Percentiles rank a stretch among this genome's conserved stretches.
Conservation (phyloP, 1,284 basidiomycete species). For the Trametes sp. region DNA sequence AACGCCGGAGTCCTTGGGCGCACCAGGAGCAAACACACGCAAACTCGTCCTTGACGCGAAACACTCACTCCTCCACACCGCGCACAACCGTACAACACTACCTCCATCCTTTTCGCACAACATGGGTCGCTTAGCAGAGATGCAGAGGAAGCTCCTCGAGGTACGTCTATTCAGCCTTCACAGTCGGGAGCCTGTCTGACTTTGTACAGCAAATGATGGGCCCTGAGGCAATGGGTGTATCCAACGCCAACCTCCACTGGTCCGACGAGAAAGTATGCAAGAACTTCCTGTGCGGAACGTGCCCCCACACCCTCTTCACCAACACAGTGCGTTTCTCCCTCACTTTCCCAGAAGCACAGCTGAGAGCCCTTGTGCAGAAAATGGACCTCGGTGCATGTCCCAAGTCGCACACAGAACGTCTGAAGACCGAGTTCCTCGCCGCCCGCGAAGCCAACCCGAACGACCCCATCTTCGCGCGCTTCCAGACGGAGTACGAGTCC, state of each 20-base stretch:
- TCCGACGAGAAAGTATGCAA: slow-evolving; percentile 99
- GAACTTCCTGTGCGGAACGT: slow-evolving; percentile 98
- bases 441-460: slow-evolving; percentile 78
- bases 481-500: slow-evolving; percentile 94
- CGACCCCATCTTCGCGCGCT: slow-evolving; percentile 82
- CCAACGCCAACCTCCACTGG: slow-evolving; percentile 93
- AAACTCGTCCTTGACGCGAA: slow-evolving; percentile 21
- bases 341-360: neutral
- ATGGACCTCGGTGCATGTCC: slow-evolving; percentile 99
- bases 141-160: slow-evolving; percentile 94
- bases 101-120: slow-evolving; percentile 5
- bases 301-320: slow-evolving; percentile 96
- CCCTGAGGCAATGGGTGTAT: slow-evolving; percentile 97
- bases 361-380: slow-evolving; percentile 71
- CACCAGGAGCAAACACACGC: slow-evolving; percentile 22
- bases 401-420: slow-evolving; percentile 93
- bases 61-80: slow-evolving; percentile 1
- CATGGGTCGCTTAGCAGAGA: slow-evolving; percentile 88
- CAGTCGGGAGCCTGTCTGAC: slow-evolving; percentile 9
- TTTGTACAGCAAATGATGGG: slow-evolving; percentile 94
- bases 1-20: neutral
- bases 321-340: slow-evolving; percentile 82
- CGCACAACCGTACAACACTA: neutral
- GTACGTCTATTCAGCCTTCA: slow-evolving; percentile 49
- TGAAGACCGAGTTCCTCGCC: slow-evolving; percentile 91